These are phyloP conservation scores for Cladosporium halotolerans DNA, from an alignment of 2,329 filamentous ascomycete species.

Conservation along the genomic window DNA sequence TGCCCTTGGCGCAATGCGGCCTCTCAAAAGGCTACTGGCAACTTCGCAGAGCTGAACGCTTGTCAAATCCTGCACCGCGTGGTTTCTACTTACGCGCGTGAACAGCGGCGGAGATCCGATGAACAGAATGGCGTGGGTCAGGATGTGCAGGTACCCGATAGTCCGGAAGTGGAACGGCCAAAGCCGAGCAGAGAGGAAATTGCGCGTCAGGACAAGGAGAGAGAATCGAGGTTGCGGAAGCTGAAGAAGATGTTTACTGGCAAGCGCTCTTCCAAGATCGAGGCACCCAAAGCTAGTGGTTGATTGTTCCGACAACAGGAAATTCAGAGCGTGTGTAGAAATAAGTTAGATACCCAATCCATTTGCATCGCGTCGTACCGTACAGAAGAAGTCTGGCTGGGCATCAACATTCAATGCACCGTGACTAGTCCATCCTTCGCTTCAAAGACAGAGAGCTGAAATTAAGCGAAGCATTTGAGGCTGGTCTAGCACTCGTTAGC, in stretches of 20 bases:
- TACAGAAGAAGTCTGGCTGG: no score
- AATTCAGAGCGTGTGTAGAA: not conserved
- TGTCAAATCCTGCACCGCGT: conserved; percentile 28
- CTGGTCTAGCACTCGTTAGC: no score
- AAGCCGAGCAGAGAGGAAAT: conserved; percentile 24
- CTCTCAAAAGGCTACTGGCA: conserved; percentile 29
- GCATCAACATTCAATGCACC: no score
- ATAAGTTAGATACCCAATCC: not conserved
- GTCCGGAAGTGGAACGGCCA: not conserved
- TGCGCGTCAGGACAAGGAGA: conserved; percentile 28
- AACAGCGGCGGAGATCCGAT: conserved; percentile 26
- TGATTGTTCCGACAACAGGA: not conserved
- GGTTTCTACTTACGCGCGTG: conserved; percentile 25
- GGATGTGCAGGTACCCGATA: not conserved
- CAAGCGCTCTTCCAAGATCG: conserved; percentile 21
- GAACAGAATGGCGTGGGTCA: conserved; percentile 11
- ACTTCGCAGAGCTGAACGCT: conserved; percentile 27
- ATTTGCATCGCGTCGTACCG: not conserved
- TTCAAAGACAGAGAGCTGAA: no score
- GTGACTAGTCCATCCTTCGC: no score
- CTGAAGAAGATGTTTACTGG: conserved; percentile 32
- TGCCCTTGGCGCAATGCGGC: conserved; percentile 32
- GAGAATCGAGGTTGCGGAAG: conserved; percentile 27
- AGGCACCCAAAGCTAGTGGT: not conserved
- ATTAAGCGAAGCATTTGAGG: no score